phyloP scores from a whole-genome alignment of 176 grass and related monocot genomes.

The Bonia amplexicaulis region DNA sequence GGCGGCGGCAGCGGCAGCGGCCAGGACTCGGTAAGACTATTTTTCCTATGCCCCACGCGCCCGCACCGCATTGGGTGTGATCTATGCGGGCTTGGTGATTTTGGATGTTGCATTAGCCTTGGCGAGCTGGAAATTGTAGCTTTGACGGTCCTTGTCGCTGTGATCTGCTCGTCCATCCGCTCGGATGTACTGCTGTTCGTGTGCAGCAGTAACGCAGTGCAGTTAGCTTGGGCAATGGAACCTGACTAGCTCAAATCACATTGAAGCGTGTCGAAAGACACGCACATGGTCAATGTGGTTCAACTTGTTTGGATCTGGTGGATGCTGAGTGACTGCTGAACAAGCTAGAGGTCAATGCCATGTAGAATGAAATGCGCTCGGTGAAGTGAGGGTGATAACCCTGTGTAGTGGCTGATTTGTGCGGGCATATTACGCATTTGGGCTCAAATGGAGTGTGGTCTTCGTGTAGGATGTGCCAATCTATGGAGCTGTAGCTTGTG shows the following conservation, averaged over 20 bases:
- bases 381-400: neutral
- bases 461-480: neutral
- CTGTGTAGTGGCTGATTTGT: neutral
- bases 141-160: neutral
- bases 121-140: neutral
- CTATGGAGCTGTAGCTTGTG: neutral
- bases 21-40: slow-evolving; percentile 28
- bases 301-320: neutral
- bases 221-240: neutral
- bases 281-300: neutral
- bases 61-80: neutral
- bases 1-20: neutral
- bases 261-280: neutral
- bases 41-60: too few species aligned
- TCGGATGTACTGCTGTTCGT: neutral
- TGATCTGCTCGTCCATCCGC: neutral
- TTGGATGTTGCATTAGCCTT: neutral
- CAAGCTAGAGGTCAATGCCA: neutral
- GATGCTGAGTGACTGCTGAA: neutral
- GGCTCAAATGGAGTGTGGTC: neutral
- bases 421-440: neutral
- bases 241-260: neutral
- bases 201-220: neutral
- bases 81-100: neutral
- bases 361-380: neutral